Evolutionary conservation across 2,329 filamentous ascomycete species (phyloP).

Genomic region (Chaetomiaceae sp.): DNA sequence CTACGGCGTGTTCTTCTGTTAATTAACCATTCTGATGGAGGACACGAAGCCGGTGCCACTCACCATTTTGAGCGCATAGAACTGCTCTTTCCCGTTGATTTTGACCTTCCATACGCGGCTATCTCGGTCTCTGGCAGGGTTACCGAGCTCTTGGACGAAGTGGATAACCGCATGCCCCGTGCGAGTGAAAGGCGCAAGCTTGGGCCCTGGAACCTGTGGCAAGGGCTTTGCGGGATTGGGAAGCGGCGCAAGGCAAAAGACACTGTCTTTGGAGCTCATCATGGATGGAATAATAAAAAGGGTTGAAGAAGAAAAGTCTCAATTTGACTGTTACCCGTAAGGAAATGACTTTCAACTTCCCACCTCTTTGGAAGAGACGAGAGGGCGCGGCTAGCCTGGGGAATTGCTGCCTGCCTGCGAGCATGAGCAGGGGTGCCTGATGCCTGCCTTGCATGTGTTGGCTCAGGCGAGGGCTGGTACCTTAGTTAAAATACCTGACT

Average conservation of each 20-base stretch:
- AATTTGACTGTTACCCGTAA: no score
- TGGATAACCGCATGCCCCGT: slow-evolving; percentile 6
- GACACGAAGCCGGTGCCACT: background rate
- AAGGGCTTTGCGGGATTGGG: background rate
- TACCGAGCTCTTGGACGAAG: background rate
- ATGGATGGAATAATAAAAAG: no score
- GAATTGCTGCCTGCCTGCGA: no score
- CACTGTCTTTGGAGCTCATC: no score
- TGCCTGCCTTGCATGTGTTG: no score
- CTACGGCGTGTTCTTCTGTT: background rate
- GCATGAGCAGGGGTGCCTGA: no score
- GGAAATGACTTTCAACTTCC: no score
- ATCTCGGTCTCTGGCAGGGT: background rate
- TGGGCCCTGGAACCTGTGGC: slow-evolving; percentile 10
- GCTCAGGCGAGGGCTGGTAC: no score
- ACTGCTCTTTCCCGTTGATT: background rate
- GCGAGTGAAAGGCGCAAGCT: slow-evolving; percentile 7
- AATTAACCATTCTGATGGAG: background rate
- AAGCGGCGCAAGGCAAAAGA: background rate
- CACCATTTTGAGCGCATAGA: slow-evolving; percentile 10
- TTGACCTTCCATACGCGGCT: slow-evolving; percentile 12
- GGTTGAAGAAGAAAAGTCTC: no score
- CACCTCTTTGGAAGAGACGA: no score
- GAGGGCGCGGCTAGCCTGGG: no score
- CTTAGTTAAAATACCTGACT: no score